Conservation (phyloP, 805 yeast species). For the Debaryomyces castellii region DNA sequence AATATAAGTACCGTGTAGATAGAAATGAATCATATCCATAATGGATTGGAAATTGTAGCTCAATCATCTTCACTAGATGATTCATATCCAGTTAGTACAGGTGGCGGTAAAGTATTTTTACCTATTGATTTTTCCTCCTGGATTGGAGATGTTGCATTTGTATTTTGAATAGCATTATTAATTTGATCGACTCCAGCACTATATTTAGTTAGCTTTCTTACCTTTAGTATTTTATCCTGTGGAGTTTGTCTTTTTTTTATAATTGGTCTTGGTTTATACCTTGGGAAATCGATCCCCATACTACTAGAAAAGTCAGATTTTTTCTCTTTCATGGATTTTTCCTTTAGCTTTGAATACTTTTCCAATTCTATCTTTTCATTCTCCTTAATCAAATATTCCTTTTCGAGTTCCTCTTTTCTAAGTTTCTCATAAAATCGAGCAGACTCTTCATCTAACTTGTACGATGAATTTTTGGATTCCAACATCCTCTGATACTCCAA, state of each 20-base stretch:
- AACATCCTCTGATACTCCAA: conserved; percentile 28
- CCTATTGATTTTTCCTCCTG: background rate
- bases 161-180: background rate
- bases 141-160: background rate
- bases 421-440: conserved; percentile 33
- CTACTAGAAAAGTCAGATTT: too few species aligned
- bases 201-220: too few species aligned
- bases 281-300: background rate
- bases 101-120: background rate
- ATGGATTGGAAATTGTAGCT: too few species aligned
- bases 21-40: too few species aligned
- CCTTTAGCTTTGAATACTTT: conserved; percentile 7
- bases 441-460: conserved; percentile 38
- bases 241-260: background rate
- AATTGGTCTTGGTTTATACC: background rate
- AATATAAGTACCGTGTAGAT: too few species aligned
- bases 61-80: conserved; percentile 5
- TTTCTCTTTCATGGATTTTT: conserved; percentile 1
- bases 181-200: too few species aligned
- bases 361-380: conserved; percentile 21
- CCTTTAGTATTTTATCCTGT: too few species aligned
- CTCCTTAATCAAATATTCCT: conserved; percentile 16
- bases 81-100: background rate
- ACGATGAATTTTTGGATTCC: conserved; percentile 36
- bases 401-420: conserved; percentile 15